A percentile compares a stretch with the other conserved stretches of the same genome.
phyloP scores from a whole-genome alignment of 108 stramenopile species.

The Fragilaria radians region DNA sequence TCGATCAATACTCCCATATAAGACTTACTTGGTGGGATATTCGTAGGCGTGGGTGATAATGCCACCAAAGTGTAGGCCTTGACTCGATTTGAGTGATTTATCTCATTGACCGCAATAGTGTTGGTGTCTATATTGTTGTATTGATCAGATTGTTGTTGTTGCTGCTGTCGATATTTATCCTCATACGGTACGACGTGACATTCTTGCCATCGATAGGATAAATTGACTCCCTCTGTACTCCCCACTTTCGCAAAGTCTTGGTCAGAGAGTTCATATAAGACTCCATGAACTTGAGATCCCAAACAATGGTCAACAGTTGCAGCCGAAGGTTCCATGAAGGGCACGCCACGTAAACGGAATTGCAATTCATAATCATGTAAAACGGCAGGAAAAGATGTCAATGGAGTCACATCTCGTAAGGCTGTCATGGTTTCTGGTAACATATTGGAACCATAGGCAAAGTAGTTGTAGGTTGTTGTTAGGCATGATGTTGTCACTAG shows the following conservation, averaged over 20 bases:
- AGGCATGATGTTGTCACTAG: neutral
- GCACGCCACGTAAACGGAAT: slow-evolving; percentile 37
- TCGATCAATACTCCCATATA: slow-evolving; percentile 57
- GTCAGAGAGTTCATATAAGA: slow-evolving; percentile 57
- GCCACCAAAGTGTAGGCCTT: slow-evolving; percentile 49
- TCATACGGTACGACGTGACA: slow-evolving; percentile 52
- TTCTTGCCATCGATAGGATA: slow-evolving; percentile 49
- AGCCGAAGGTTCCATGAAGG: slow-evolving; percentile 45
- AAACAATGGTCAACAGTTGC: slow-evolving; percentile 44
- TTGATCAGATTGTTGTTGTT: slow-evolving; percentile 4
- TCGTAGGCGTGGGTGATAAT: neutral
- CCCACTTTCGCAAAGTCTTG: slow-evolving; percentile 58
- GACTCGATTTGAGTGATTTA: slow-evolving; percentile 8
- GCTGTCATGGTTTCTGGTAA: slow-evolving; percentile 55
- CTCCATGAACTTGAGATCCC: slow-evolving; percentile 48
- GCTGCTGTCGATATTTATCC: slow-evolving; percentile 41
- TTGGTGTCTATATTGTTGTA: no score
- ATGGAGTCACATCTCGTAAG: slow-evolving; percentile 37
- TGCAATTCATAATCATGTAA: slow-evolving; percentile 42
- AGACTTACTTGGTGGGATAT: slow-evolving; percentile 50
- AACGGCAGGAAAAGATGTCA: slow-evolving; percentile 50
- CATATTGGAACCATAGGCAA: slow-evolving; percentile 75
- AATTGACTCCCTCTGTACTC: slow-evolving; percentile 67
- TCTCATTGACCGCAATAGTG: no score
- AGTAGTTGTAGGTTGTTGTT: slow-evolving; percentile 30